phyloP scores from a whole-genome alignment of 2,329 filamentous ascomycete genomes.

The Epichloe gansuensis region DNA sequence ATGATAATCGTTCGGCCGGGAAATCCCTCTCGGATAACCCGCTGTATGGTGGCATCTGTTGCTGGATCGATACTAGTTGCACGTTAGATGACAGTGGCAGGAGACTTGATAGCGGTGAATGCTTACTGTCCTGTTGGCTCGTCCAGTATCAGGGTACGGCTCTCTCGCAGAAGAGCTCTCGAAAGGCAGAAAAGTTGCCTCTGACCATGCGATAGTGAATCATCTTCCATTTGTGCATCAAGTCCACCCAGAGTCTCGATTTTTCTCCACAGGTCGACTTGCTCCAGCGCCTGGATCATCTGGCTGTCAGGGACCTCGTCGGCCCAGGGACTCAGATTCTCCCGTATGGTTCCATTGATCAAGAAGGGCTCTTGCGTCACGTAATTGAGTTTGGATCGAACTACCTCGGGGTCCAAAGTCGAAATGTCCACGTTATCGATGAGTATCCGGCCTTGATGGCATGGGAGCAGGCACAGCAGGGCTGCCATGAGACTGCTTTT shows the following conservation, averaged over 20 bases:
- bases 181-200: slow-evolving; percentile 10
- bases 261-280: slow-evolving; percentile 8
- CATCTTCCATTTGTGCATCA: slow-evolving; percentile 1
- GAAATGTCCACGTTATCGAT: no score
- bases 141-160: slow-evolving; percentile 1
- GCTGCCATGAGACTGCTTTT: no score
- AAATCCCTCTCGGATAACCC: neutral
- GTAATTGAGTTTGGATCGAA: no score
- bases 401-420: no score
- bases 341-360: no score
- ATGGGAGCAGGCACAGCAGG: no score
- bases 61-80: neutral
- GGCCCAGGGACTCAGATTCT: no score
- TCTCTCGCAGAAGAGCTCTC: slow-evolving; percentile 1
- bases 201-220: slow-evolving; percentile 8
- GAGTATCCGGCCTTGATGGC: no score
- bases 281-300: slow-evolving; percentile 4
- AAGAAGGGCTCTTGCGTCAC: no score
- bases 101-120: neutral
- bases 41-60: neutral
- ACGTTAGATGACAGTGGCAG: no score
- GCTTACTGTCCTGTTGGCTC: slow-evolving; percentile 1
- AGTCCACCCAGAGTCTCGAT: slow-evolving; percentile 6
- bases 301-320: no score
- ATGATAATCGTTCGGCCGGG: neutral